These are phyloP conservation scores for Zygoascus sp. DNA, from an alignment of 1,139 yeast species.

Conservation along the genomic window DNA sequence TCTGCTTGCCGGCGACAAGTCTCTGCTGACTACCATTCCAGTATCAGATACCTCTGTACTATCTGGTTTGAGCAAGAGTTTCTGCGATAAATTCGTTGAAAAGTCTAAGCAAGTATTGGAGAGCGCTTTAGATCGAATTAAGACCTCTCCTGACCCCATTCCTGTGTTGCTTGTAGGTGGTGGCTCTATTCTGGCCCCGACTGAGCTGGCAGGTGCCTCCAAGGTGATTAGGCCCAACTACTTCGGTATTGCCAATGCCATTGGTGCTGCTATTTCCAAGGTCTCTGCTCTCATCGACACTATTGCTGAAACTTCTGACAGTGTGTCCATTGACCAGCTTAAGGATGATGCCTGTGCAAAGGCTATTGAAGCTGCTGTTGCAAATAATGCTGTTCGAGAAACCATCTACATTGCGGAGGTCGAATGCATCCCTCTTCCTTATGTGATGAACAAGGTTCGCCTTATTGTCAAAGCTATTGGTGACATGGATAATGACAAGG, in stretches of 20 bases:
- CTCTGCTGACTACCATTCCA: conserved; percentile 1
- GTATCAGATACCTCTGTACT: background rate
- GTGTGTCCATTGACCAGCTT: conserved; percentile 6
- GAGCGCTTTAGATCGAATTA: conserved; percentile 39
- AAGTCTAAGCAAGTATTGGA: conserved; percentile 35
- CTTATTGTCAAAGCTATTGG: conserved; percentile 20
- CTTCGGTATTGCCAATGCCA: conserved; percentile 43
- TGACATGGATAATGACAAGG: conserved; percentile 21
- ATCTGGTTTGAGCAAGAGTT: conserved; percentile 12
- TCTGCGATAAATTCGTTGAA: conserved; percentile 23
- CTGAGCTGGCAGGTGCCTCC: conserved; percentile 39
- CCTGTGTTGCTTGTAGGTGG: conserved; percentile 46
- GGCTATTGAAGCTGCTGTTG: conserved; percentile 17
- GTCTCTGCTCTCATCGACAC: conserved; percentile 30
- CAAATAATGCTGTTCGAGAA: conserved; percentile 17
- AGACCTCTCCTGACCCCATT: conserved; percentile 41
- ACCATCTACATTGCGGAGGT: conserved; percentile 19
- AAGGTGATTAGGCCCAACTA: conserved; percentile 40
- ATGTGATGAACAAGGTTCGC: conserved; percentile 18
- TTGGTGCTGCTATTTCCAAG: conserved; percentile 46
- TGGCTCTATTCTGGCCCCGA: conserved; percentile 42
- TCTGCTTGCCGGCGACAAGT: conserved; percentile 11
- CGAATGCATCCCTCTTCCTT: conserved; percentile 20
- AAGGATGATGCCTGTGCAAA: conserved; percentile 4
- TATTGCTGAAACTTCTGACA: conserved; percentile 16